Evolutionary conservation across 371 early-diverging fungal genomes (phyloP).

Genomic region (Mucor sp.): DNA sequence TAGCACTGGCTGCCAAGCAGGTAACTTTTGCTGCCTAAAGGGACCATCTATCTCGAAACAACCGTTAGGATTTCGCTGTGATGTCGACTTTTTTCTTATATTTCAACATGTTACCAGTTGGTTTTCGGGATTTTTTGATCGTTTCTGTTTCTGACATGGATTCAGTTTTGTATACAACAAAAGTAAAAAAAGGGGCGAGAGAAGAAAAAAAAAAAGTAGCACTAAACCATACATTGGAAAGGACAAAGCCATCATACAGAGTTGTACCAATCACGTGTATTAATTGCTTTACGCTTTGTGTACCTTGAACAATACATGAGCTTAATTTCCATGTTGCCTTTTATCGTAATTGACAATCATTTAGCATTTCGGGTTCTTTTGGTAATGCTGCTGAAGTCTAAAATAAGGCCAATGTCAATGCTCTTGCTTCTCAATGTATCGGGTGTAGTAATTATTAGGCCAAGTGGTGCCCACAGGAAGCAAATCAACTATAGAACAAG

Average conservation of each 20-base stretch:
- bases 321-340: neutral
- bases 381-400: neutral
- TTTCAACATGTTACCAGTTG: neutral
- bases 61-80: neutral
- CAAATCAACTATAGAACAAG: neutral
- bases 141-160: neutral
- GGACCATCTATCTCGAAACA: conserved; percentile 73
- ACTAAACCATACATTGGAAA: neutral
- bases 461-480: too few relatives aligned
- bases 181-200: neutral
- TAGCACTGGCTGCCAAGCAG: conserved; percentile 97
- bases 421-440: neutral
- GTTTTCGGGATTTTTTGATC: neutral
- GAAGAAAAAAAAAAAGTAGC: neutral
- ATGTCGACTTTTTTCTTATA: neutral
- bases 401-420: neutral
- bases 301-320: neutral
- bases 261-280: neutral
- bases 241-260: neutral
- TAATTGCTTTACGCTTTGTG: neutral
- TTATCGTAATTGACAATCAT: neutral
- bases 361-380: neutral
- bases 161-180: neutral
- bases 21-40: conserved; percentile 96
- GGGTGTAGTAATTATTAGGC: neutral